A percentile compares a stretch with the other conserved stretches of the same genome.
Evolutionary conservation across 2,329 filamentous ascomycete genomes (phyloP).

Genomic region (Aspergillus intermedius): DNA sequence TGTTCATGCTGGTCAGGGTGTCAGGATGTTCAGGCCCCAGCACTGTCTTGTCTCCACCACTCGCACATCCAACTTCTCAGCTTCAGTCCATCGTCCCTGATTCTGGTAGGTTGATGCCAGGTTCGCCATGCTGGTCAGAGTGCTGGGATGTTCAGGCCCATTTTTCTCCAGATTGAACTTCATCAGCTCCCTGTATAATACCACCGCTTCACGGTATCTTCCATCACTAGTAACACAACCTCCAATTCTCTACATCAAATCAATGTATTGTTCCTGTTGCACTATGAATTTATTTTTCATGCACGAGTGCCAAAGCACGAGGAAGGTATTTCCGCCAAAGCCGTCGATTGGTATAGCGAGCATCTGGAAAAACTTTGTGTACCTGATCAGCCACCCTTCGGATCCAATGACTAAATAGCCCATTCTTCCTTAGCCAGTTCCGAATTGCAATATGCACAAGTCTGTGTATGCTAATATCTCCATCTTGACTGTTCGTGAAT

Average conservation of each 20-base stretch:
- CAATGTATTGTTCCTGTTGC: neutral
- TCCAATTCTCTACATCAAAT: neutral
- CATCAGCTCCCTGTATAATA: neutral
- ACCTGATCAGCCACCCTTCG: slow-evolving; percentile 1
- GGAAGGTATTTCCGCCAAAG: slow-evolving; percentile 11
- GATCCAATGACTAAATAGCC: neutral
- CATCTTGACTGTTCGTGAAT: slow-evolving; percentile 8
- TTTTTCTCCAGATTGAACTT: neutral
- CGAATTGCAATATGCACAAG: slow-evolving; percentile 12
- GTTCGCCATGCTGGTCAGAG: neutral
- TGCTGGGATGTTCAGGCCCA: neutral
- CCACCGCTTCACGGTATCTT: neutral
- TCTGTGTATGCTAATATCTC: slow-evolving; percentile 7
- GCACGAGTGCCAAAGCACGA: slow-evolving; percentile 4
- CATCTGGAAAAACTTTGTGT: slow-evolving; percentile 3
- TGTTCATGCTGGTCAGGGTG: neutral
- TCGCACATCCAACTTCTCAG: neutral
- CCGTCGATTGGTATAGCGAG: slow-evolving; percentile 4
- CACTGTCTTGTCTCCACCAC: neutral
- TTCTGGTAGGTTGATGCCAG: neutral
- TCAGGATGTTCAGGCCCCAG: neutral
- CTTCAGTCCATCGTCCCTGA: neutral
- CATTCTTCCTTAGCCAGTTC: slow-evolving; percentile 9
- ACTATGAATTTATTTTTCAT: slow-evolving; percentile 1
- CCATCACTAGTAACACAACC: slow-evolving; percentile 1